Percentiles rank a stretch among this genome's conserved stretches.
phyloP scores from a whole-genome alignment of 2,329 filamentous ascomycete species.

The Pseudogymnoascus sp. region DNA sequence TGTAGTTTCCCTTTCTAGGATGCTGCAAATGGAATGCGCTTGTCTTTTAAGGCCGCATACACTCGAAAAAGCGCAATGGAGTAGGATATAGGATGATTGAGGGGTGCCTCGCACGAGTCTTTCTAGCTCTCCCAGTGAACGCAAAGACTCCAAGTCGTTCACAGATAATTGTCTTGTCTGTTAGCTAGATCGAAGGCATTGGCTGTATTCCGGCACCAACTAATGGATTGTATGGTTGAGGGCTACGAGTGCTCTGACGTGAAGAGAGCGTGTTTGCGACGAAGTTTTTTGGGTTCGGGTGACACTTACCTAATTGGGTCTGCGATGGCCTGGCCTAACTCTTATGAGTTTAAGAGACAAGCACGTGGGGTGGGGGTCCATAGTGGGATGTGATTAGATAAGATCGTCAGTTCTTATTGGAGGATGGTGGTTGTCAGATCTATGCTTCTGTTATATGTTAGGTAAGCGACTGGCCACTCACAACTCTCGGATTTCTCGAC shows the following conservation, averaged over 20 bases:
- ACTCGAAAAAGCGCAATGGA: neutral
- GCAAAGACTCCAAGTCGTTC: constrained; percentile 62
- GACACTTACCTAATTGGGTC: constrained; percentile 1
- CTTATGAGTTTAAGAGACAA: neutral
- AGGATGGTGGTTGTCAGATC: neutral
- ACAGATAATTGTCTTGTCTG: constrained; percentile 38
- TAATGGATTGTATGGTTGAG: neutral
- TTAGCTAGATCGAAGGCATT: constrained; percentile 1
- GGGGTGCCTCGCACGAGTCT: constrained; percentile 37
- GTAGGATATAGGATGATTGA: neutral
- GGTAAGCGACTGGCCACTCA: neutral
- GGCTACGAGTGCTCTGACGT: neutral
- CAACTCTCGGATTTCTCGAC: neutral
- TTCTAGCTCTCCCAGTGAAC: constrained; percentile 52
- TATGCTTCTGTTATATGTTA: neutral
- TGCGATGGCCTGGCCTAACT: neutral
- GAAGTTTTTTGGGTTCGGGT: neutral
- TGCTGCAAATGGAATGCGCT: neutral
- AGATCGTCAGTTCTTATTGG: neutral
- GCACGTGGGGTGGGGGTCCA: neutral
- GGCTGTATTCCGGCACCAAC: neutral
- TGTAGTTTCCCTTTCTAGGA: neutral
- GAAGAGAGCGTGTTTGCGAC: constrained; percentile 2
- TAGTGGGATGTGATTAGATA: neutral
- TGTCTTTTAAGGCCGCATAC: neutral